Evolutionary conservation across 495 filamentous ascomycete species (phyloP), one percentile per base, ranked within the genome.

Genomic region (Podospora didyma): DNA sequence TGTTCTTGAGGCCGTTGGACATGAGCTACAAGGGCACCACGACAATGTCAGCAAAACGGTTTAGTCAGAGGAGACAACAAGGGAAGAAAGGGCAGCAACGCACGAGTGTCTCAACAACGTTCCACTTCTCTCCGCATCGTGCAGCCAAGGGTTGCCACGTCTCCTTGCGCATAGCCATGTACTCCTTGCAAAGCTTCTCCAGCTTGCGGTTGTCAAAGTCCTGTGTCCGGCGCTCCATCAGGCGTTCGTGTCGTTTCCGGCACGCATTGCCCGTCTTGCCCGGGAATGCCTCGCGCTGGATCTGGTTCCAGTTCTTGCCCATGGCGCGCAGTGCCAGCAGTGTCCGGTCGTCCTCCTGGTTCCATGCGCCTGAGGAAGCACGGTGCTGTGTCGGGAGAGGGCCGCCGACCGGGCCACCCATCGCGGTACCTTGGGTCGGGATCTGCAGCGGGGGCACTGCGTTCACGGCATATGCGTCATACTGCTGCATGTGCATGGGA

Each of bases 261-360:
- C 88, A 91, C 24, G 88, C 87, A 68, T 91, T 91, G 28, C 86
- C 78, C 6, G 87, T 86, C 73, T 90, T 91, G 62, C 69, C 73
- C 3, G 85, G 86, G 65, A 91, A 91, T 66, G 85, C 80, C 47
- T 76, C 78, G 54, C 74, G 74, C 54, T 87, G 83, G 62, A 91
- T 90, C 48, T 85, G 82, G 47, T 79, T 78, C 88, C 88, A 91
- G 65, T 88, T 88, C 62, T 86, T 80, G 46, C 83, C 83, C 67
- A 79, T 75, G 7, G 83, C 79, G 35, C 88, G 79, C 23, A 86
- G 83, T 24, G 61, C 60, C 61, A 88, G 76, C 28, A 91, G 73
- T 17, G 77, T 76, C 56, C 82, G 75, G 62, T 91, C 88, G 52
- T 88, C 85, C 31, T 80, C 73, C 14, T 78, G 70, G 22, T 79